phyloP scores from a whole-genome alignment of 2,329 filamentous ascomycete genomes.

The Fusarium phyllophilum region DNA sequence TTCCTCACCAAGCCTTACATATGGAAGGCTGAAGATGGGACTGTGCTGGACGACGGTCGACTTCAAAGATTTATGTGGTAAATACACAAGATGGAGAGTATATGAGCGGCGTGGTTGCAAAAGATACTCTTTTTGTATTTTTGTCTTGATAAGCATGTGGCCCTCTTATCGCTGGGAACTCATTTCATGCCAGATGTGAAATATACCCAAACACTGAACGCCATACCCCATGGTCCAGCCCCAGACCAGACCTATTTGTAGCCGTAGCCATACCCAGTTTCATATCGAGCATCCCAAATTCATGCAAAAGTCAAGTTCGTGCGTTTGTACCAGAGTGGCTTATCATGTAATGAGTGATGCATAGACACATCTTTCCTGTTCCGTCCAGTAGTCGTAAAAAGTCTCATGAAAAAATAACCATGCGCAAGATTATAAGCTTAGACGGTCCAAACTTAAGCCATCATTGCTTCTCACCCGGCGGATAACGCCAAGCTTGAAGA shows the following conservation, averaged over 20 bases:
- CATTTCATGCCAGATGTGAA: constrained; percentile 9
- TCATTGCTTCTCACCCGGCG: constrained; percentile 78
- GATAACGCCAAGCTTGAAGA: constrained; percentile 83
- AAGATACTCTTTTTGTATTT: constrained; percentile 37
- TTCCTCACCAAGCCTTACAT: constrained; percentile 75
- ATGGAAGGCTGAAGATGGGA: constrained; percentile 68
- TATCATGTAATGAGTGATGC: constrained; percentile 17
- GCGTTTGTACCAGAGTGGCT: constrained; percentile 21
- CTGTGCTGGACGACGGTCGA: constrained; percentile 62
- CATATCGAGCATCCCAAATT: constrained; percentile 7
- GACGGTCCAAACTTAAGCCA: constrained; percentile 76
- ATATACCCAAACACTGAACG: constrained; percentile 27
- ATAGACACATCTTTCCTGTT: neutral
- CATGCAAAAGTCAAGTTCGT: constrained; percentile 11
- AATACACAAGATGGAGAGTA: neutral
- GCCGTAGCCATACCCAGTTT: constrained; percentile 24
- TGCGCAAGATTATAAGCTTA: constrained; percentile 70
- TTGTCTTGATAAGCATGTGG: constrained; percentile 20
- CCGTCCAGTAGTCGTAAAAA: neutral
- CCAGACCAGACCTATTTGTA: constrained; percentile 2
- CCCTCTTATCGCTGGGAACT: constrained; percentile 12
- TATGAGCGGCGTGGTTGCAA: neutral
- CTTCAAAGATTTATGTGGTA: constrained; percentile 87
- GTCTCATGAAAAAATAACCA: neutral
- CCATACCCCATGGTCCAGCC: constrained; percentile 22